Evolutionary conservation across 495 filamentous ascomycete genomes (phyloP).

Genomic region (Peziza echinospora): DNA sequence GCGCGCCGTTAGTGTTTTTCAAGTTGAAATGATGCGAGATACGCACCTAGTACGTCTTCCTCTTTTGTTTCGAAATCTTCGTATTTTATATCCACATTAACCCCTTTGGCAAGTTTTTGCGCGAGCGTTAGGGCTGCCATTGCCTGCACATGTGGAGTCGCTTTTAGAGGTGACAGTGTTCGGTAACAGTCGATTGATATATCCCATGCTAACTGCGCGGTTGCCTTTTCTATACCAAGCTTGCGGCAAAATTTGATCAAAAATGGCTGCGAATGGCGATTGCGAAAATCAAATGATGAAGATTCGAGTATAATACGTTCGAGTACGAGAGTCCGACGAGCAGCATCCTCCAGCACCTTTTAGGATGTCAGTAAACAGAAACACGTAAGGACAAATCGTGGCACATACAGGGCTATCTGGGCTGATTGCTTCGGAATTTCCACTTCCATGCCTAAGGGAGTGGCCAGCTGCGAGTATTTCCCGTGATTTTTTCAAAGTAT

Average conservation of each 20-base stretch:
- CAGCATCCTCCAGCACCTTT: conserved; percentile 55
- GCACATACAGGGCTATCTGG: conserved; percentile 54
- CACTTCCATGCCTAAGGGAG: conserved; percentile 48
- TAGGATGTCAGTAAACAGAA: conserved; percentile 5
- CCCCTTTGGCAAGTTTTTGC: conserved; percentile 37
- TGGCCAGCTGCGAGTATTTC: conserved; percentile 81
- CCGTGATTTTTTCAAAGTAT: conserved; percentile 86
- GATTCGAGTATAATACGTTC: conserved; percentile 89
- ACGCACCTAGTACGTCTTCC: conserved; percentile 40
- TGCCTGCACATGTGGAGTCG: conserved; percentile 56
- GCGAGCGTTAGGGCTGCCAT: conserved; percentile 66
- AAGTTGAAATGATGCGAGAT: too few species aligned
- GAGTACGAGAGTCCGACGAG: conserved; percentile 60
- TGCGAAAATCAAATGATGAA: conserved; percentile 84
- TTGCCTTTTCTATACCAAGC: conserved; percentile 25
- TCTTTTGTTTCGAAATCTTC: conserved; percentile 21
- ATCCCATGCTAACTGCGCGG: conserved; percentile 46
- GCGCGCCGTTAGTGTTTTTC: too few species aligned
- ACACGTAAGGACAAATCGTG: not conserved
- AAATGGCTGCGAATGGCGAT: conserved; percentile 63
- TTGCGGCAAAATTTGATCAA: conserved; percentile 47
- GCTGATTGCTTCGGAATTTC: conserved; percentile 42
- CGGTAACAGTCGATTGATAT: conserved; percentile 77
- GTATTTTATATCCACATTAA: conserved; percentile 22
- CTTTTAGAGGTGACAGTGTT: conserved; percentile 79